Percentiles rank a stretch among this genome's conserved stretches.
These are phyloP conservation scores for Lachnellula arida DNA, from an alignment of 2,329 filamentous ascomycete genomes.

Conservation along the genomic window DNA sequence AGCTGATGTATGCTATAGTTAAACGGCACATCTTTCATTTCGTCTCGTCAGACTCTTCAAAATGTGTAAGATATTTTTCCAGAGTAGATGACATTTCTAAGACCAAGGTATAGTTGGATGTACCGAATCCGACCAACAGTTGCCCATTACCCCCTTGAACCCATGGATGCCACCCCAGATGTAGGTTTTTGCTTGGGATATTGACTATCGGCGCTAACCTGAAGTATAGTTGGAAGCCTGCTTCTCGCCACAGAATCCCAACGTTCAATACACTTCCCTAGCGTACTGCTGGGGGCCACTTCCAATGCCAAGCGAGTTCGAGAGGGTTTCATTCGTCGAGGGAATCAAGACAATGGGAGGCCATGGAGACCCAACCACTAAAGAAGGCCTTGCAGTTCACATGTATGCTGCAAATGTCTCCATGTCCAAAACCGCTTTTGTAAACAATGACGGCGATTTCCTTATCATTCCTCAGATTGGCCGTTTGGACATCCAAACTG, in stretches of 20 bases:
- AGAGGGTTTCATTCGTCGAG: constrained; percentile 36
- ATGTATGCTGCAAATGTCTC: constrained; percentile 42
- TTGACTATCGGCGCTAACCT: constrained; percentile 11
- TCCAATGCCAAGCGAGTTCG: constrained; percentile 23
- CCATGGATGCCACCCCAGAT: too few species aligned
- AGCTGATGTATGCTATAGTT: neutral
- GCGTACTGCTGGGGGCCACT: constrained; percentile 41
- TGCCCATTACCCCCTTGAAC: constrained; percentile 29
- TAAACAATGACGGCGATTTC: constrained; percentile 57
- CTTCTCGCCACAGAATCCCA: constrained; percentile 42
- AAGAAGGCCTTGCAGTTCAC: constrained; percentile 44
- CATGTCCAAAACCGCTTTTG: constrained; percentile 42
- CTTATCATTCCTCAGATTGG: constrained; percentile 59
- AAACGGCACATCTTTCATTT: neutral
- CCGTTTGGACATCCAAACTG: constrained; percentile 52
- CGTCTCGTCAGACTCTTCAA: constrained; percentile 45
- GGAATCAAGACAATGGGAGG: constrained; percentile 45
- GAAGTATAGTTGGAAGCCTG: constrained; percentile 28
- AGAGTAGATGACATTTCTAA: too few species aligned
- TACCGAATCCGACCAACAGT: constrained; percentile 40
- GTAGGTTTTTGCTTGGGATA: neutral
- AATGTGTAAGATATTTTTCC: constrained; percentile 42
- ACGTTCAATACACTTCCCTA: constrained; percentile 40
- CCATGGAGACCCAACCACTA: constrained; percentile 43
- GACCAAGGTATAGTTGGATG: constrained; percentile 20